These are phyloP conservation scores for Penicillium coffeae DNA, from an alignment of 495 filamentous ascomycete species.

Conservation along the genomic window DNA sequence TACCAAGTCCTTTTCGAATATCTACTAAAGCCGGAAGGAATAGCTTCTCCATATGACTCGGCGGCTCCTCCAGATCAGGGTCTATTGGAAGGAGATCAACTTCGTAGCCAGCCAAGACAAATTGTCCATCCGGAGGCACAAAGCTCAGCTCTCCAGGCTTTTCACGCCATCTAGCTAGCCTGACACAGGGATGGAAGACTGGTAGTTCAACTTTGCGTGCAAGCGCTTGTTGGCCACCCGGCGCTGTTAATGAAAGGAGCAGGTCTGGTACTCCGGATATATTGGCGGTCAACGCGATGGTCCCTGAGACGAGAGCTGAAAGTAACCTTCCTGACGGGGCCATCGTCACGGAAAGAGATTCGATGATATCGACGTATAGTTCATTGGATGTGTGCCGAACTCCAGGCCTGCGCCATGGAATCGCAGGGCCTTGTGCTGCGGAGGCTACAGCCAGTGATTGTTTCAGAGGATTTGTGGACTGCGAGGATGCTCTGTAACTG, in stretches of 20 bases:
- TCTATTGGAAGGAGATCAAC: slow-evolving; percentile 77
- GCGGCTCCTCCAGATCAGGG: slow-evolving; percentile 39
- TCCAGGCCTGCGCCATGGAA: slow-evolving; percentile 87
- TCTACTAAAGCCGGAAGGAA: slow-evolving; percentile 79
- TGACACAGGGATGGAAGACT: slow-evolving; percentile 94
- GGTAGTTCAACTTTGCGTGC: slow-evolving; percentile 75
- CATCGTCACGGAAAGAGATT: slow-evolving; percentile 80
- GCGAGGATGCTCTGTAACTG: slow-evolving; percentile 25
- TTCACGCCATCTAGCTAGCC: slow-evolving; percentile 80
- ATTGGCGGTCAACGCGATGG: slow-evolving; percentile 91
- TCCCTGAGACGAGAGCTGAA: slow-evolving; percentile 83
- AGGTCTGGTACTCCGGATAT: slow-evolving; percentile 93
- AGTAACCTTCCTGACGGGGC: slow-evolving; percentile 86
- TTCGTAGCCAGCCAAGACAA: slow-evolving; percentile 91
- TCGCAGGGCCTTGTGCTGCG: slow-evolving; percentile 48
- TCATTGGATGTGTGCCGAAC: slow-evolving; percentile 96
- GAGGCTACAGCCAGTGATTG: slow-evolving; percentile 41
- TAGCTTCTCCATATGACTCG: slow-evolving; percentile 57
- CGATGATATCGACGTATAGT: slow-evolving; percentile 93
- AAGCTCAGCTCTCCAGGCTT: slow-evolving; percentile 88
- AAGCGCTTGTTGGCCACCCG: slow-evolving; percentile 71
- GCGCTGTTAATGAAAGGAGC: slow-evolving; percentile 69
- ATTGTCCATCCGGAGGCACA: slow-evolving; percentile 92
- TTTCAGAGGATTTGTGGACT: slow-evolving; percentile 41
- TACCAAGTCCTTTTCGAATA: slow-evolving; percentile 73